These are phyloP conservation scores for Boletus reticuloceps DNA, from an alignment of 768 basidiomycete species.

Conservation along the genomic window DNA sequence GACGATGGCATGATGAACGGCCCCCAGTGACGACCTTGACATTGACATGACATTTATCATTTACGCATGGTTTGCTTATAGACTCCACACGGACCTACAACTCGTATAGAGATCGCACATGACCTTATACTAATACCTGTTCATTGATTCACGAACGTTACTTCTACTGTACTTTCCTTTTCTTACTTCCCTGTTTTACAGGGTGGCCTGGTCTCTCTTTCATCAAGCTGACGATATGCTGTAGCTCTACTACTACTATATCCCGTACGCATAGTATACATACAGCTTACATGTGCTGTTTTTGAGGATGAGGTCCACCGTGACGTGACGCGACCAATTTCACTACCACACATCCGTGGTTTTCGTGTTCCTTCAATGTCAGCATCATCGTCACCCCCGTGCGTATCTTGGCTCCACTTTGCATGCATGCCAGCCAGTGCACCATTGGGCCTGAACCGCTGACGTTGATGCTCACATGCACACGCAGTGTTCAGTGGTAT, in stretches of 20 bases:
- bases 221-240: background rate
- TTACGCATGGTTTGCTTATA: background rate
- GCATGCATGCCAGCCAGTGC: too few species aligned
- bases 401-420: too few species aligned
- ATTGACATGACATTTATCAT: background rate
- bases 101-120: background rate
- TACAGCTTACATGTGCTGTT: too few species aligned
- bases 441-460: too few species aligned
- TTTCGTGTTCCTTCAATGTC: too few species aligned
- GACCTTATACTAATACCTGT: conserved; percentile 14
- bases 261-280: too few species aligned
- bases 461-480: too few species aligned
- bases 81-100: conserved; percentile 8
- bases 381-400: too few species aligned
- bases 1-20: background rate
- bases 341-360: too few species aligned
- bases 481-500: too few species aligned
- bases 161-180: background rate
- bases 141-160: background rate
- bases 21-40: background rate
- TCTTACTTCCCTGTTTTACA: background rate
- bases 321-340: too few species aligned
- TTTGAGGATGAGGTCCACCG: too few species aligned
- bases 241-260: background rate
- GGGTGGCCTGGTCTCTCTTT: background rate